A percentile compares a stretch with the other conserved stretches of the same genome.
These are phyloP conservation scores for Tolypocladium cylindrosporum DNA, from an alignment of 2,329 filamentous ascomycete genomes.

Conservation along the genomic window DNA sequence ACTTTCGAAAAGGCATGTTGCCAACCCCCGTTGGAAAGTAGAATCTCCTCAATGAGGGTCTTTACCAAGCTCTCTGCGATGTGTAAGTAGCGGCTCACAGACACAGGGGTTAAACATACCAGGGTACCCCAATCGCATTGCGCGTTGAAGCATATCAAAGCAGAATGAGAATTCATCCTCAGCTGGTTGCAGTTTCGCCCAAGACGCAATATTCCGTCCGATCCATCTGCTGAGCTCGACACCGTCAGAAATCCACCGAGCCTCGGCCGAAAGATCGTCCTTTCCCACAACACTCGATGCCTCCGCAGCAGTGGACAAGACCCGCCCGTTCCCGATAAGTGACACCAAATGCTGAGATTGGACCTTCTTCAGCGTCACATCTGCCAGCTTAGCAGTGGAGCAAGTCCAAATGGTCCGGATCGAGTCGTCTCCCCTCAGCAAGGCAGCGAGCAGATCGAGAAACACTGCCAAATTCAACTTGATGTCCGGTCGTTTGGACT, in stretches of 20 bases:
- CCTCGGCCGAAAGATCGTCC: conserved; percentile 13
- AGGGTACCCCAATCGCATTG: conserved; percentile 61
- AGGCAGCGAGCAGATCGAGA: conserved; percentile 30
- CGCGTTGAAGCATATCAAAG: conserved; percentile 43
- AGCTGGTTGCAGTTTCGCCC: conserved; percentile 21
- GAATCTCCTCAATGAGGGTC: conserved; percentile 22
- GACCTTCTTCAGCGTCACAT: conserved; percentile 15
- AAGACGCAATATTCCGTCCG: conserved; percentile 48
- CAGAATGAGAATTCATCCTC: conserved; percentile 29
- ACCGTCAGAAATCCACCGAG: conserved; percentile 55
- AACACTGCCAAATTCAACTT: conserved; percentile 32
- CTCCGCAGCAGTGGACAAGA: conserved; percentile 42
- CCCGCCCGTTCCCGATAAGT: conserved; percentile 36
- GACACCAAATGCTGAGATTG: conserved; percentile 28
- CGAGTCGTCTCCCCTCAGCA: conserved; percentile 28
- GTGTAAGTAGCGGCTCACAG: conserved; percentile 8
- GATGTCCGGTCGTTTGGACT: conserved; percentile 29
- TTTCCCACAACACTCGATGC: conserved; percentile 39
- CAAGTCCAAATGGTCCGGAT: conserved; percentile 28
- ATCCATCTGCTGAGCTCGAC: conserved; percentile 62
- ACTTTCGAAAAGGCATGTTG: conserved; percentile 17
- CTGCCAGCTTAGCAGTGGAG: conserved; percentile 13
- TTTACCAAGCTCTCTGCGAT: conserved; percentile 31
- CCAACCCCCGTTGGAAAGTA: conserved; percentile 19
- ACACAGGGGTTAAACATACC: conserved; percentile 34